Conservation (phyloP, 2,329 filamentous ascomycete species). For the Fusarium paranaense region DNA sequence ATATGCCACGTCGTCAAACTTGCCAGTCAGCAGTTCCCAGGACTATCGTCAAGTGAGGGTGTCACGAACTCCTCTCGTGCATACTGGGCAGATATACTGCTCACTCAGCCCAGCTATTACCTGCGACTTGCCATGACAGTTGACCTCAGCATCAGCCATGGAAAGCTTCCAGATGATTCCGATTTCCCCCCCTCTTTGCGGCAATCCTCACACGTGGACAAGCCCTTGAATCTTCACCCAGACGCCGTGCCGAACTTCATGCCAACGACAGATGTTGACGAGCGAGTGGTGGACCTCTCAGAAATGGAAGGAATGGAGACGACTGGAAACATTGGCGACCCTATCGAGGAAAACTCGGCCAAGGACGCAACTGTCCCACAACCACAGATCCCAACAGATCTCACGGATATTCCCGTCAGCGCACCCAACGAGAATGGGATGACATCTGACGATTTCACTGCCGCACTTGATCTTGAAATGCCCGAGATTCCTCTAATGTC, state of each 20-base stretch:
- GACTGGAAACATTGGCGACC: neutral
- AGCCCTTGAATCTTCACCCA: neutral
- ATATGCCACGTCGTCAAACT: slow-evolving; percentile 38
- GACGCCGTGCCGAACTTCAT: neutral
- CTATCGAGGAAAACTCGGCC: neutral
- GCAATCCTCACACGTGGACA: neutral
- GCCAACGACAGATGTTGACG: neutral
- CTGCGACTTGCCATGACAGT: slow-evolving; percentile 37
- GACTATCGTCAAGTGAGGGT: neutral
- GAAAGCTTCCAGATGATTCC: slow-evolving; percentile 37
- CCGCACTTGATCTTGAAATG: neutral
- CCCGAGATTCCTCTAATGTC: neutral
- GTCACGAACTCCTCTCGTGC: neutral
- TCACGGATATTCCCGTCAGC: neutral
- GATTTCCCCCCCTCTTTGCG: slow-evolving; percentile 37
- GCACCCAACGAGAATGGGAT: neutral
- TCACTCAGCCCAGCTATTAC: slow-evolving; percentile 32
- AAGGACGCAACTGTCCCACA: neutral
- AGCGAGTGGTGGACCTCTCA: slow-evolving; percentile 2
- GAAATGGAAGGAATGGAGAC: neutral
- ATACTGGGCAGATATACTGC: slow-evolving; percentile 36
- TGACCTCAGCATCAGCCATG: slow-evolving; percentile 42
- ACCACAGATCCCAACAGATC: neutral
- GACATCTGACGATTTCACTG: neutral
- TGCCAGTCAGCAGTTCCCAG: slow-evolving; percentile 19